phyloP scores from a whole-genome alignment of 129 eudicot species.

The Centella asiatica region DNA sequence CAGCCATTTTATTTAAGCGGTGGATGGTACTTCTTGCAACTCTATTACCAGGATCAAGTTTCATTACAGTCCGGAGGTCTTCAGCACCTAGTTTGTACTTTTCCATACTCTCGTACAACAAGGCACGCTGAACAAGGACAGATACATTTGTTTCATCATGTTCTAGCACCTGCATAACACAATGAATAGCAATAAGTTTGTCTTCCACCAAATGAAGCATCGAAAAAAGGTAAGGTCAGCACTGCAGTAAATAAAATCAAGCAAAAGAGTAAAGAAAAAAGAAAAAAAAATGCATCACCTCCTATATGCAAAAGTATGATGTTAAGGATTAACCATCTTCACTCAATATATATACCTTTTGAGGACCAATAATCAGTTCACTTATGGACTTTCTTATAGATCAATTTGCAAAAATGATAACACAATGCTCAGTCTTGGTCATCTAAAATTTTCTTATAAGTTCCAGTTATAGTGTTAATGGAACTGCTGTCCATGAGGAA shows the following conservation, averaged over 20 bases:
- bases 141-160: constrained; percentile 52
- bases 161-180: constrained; percentile 62
- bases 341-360: not conserved
- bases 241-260: not conserved
- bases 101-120: constrained; percentile 95
- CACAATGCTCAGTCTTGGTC: too few species aligned
- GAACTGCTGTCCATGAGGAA: not conserved
- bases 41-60: constrained; percentile 83
- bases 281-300: too few species aligned
- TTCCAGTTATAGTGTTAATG: too few species aligned
- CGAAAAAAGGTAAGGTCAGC: not conserved
- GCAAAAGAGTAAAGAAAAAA: not conserved
- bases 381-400: not conserved
- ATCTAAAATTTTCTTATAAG: too few species aligned
- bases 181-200: not conserved
- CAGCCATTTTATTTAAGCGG: constrained; percentile 79
- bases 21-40: constrained; percentile 96
- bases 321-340: not conserved
- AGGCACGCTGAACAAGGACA: constrained; percentile 94
- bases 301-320: not conserved
- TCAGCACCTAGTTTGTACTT: constrained; percentile 97
- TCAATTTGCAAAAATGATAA: not conserved
- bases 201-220: not conserved
- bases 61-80: constrained; percentile 91
- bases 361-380: not conserved